Evolutionary conservation across 2,329 filamentous ascomycete genomes (phyloP), one percentile per base, ranked within the genome.

Genomic region (Pestalotiopsis sp.): DNA sequence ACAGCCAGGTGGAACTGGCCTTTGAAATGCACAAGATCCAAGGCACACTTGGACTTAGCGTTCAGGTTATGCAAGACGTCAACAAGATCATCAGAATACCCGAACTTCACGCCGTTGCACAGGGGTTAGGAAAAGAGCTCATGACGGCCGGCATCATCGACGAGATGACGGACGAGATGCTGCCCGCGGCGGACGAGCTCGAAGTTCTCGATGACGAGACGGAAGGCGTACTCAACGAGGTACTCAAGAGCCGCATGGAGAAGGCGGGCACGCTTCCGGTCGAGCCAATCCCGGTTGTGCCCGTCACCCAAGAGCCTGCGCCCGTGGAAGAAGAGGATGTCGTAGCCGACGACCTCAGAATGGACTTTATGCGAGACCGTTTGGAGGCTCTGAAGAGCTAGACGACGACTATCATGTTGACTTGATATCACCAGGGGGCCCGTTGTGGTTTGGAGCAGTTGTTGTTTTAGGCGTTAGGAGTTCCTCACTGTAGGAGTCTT

Each of bases 81-180:
- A 98, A 98, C 80, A 88, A 87, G 17, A 85, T 98, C 31, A 90
- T 98, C 64, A 87, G 91, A 36, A 82, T 99, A 74, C 96, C 96
- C 12, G 93, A 97, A 82, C 85, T 98, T 70, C 93, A 92, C 23
- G 90, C 88, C 14, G 98, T 95, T 9, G 98, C 98, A 95, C 87
- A 90, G 71, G 93, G 97, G 80, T 84, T 98, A 64, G 92, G 91
- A 75, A 87, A 91, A 68, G 96, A 98, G 85, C 82, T 98, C 73
- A 92, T 97, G 80, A 97, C 94, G 83, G 95, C 96, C 2, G 96
- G 95, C 17, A 95, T 99, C 73, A 97, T 98, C 70, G 95, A 98
- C 85, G 96, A 99, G 84, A 98, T 98, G 93, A 90, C 97, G 4
- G 93, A 91, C 62, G 95, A 98, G 78, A 90, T 87, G 58, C 83